Evolutionary conservation across 2,329 filamentous ascomycete species (phyloP).

Genomic region (Arthrocladium fulminans): DNA sequence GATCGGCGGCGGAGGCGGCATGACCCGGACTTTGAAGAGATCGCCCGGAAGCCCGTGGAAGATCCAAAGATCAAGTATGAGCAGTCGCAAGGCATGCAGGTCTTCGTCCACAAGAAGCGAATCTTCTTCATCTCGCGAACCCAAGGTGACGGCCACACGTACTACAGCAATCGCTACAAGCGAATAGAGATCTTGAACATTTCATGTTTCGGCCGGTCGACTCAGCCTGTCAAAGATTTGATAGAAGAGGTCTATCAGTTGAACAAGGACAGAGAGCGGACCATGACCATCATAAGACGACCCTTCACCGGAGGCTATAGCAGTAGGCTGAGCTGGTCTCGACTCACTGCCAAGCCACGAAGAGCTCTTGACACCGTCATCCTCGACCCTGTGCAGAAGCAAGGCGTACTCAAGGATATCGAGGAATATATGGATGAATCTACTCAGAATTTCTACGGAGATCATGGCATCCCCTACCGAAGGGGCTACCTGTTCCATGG

Average conservation of each 20-base stretch:
- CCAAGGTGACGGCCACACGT: slow-evolving; percentile 19
- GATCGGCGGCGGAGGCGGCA: slow-evolving; percentile 11
- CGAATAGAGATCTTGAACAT: slow-evolving; percentile 17
- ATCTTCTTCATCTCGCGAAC: slow-evolving; percentile 17
- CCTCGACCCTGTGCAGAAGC: slow-evolving; percentile 18
- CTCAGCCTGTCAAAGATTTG: slow-evolving; percentile 19
- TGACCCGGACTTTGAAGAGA: slow-evolving; percentile 20
- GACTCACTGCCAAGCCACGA: slow-evolving; percentile 19
- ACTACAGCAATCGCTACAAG: slow-evolving; percentile 20
- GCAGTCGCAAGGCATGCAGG: slow-evolving; percentile 19
- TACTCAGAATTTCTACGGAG: slow-evolving; percentile 23
- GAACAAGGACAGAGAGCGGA: slow-evolving; percentile 21
- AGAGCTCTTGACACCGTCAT: slow-evolving; percentile 21
- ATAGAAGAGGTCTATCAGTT: slow-evolving; percentile 18
- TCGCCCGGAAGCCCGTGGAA: slow-evolving; percentile 11
- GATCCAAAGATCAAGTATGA: slow-evolving; percentile 23
- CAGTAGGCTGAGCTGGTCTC: slow-evolving; percentile 19
- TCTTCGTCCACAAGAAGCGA: slow-evolving; percentile 19
- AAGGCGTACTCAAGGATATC: slow-evolving; percentile 17
- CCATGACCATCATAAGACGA: slow-evolving; percentile 20
- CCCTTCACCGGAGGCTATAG: slow-evolving; percentile 19
- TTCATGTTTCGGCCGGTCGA: slow-evolving; percentile 20
- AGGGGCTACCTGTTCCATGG: slow-evolving; percentile 66
- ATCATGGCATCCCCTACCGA: slow-evolving; percentile 58
- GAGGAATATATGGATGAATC: slow-evolving; percentile 22